A percentile compares a stretch with the other conserved stretches of the same genome.
phyloP scores from a whole-genome alignment of 352 stramenopile species.

The Paralagenidium karlingii region DNA sequence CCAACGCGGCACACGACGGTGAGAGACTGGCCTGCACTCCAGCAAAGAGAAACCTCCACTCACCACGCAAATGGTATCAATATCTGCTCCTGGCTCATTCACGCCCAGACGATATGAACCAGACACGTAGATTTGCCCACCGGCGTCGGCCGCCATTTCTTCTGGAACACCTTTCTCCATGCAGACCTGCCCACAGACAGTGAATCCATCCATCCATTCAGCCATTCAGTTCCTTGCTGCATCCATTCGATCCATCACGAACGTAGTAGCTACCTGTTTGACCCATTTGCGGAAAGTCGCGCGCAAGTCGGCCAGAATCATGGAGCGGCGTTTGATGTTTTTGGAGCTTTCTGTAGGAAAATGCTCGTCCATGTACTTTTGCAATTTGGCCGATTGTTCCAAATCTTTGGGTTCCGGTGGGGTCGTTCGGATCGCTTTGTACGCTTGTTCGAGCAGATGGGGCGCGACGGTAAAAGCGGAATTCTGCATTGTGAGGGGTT shows the following conservation, averaged over 20 bases:
- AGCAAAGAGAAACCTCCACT: background rate
- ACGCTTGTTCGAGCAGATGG: slow-evolving; percentile 76
- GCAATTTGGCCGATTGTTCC: slow-evolving; percentile 70
- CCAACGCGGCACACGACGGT: background rate
- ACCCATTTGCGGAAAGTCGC: slow-evolving; percentile 80
- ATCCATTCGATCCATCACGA: slow-evolving; percentile 1
- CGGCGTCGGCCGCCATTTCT: slow-evolving; percentile 72
- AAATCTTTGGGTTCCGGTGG: slow-evolving; percentile 71
- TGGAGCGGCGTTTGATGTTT: slow-evolving; percentile 76
- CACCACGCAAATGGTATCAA: slow-evolving; percentile 94
- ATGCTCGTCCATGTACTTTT: slow-evolving; percentile 66
- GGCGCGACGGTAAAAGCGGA: slow-evolving; percentile 48
- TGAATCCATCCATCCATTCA: background rate
- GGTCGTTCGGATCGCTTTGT: slow-evolving; percentile 82
- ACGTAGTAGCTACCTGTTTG: slow-evolving; percentile 23
- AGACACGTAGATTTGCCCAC: slow-evolving; percentile 83
- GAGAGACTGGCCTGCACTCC: background rate
- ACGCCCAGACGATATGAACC: slow-evolving; percentile 94
- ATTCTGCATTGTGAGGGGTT: slow-evolving; percentile 19
- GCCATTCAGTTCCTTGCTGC: background rate
- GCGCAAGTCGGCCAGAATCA: slow-evolving; percentile 76
- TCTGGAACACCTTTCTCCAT: slow-evolving; percentile 73
- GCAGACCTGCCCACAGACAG: slow-evolving; percentile 26
- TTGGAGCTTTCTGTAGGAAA: slow-evolving; percentile 62
- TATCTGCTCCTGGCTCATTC: slow-evolving; percentile 94